These are phyloP conservation scores for Malassezia japonica DNA, from an alignment of 1,284 basidiomycete genomes.

Conservation along the genomic window DNA sequence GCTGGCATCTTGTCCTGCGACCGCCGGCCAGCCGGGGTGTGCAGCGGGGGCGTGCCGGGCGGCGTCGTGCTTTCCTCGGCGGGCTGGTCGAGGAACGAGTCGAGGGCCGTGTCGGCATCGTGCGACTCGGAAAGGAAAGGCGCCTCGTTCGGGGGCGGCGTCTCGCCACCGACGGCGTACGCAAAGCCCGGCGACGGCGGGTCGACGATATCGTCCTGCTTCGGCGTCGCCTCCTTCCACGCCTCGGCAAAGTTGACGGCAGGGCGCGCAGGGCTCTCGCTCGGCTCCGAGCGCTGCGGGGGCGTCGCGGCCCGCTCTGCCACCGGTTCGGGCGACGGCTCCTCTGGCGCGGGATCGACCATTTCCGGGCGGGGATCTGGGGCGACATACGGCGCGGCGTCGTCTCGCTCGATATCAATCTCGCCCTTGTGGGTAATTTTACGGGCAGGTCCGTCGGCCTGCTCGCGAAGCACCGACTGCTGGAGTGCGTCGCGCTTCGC, in stretches of 20 bases:
- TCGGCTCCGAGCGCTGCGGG: neutral
- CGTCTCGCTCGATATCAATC: conserved; percentile 42
- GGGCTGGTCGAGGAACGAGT: neutral
- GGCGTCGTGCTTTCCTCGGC: neutral
- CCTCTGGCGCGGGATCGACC: neutral
- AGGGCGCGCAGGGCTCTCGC: neutral
- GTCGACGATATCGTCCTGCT: neutral
- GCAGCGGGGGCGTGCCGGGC: conserved; percentile 20
- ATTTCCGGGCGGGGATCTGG: conserved; percentile 20
- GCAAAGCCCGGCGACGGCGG: conserved; percentile 1
- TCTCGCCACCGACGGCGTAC: neutral
- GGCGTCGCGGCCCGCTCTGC: neutral
- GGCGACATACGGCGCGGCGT: neutral
- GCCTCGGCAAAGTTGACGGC: conserved; percentile 1
- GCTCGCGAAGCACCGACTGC: conserved; percentile 31
- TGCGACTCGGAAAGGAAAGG: neutral
- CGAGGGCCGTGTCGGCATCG: conserved; percentile 1
- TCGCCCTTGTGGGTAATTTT: conserved; percentile 49
- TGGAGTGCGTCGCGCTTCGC: conserved; percentile 36
- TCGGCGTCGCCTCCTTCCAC: neutral
- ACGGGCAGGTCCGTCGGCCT: conserved; percentile 30
- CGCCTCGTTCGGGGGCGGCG: neutral
- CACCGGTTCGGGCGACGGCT: conserved; percentile 6
- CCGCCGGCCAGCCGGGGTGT: conserved; percentile 12
- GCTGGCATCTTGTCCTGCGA: conserved; percentile 16